Evolutionary conservation across 2,329 filamentous ascomycete species (phyloP), one percentile per base, ranked within the genome.

Genomic region (Botrytis paeoniae): DNA sequence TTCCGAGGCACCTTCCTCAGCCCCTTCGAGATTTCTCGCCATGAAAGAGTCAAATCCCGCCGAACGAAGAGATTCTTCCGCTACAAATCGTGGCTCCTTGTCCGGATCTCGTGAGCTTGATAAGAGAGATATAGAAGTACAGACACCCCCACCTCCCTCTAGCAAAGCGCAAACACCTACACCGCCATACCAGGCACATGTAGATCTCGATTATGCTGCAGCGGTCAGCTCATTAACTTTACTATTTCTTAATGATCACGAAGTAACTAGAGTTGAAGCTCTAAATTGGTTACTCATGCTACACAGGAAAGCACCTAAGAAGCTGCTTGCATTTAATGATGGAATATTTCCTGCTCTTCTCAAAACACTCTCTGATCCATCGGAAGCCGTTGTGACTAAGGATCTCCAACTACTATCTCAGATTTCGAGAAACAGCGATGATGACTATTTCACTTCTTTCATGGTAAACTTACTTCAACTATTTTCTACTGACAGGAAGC

Each of bases 261-360:
- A 99, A 84, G 94, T 93, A 41, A 99, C 96, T 3, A 90, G 96
- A 74, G 95, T 98, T 41, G 95, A 95, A 54, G 95, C 96, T 25
- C 85, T 99, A 74, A 95, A 93, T 9, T 99, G 96, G 96, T 87
- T 99, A 73, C 96, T 98, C 73, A 98, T 98, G 95, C 86, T 99
- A 59, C 96, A 99, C 81, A 90, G 93, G 76, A 98, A 98, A 84
- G 95, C 96, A 4, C 96, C 96, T 0, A 89, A 92, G 70, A 98
- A 97, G 81, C 93, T 97, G 22, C 87, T 98, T 57, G 95, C 95
- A 14, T 97, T 98, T 80, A 97, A 98, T 77, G 96, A 98, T 79
- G 96, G 95, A 66, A 98, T 95, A 0, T 99, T 99, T 80, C 96
- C 96, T 20, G 96, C 95, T 32, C 85, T 99, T 43, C 89, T 99